Evolutionary conservation across 495 filamentous ascomycete species (phyloP).

Genomic region (Emericellopsis terricola): DNA sequence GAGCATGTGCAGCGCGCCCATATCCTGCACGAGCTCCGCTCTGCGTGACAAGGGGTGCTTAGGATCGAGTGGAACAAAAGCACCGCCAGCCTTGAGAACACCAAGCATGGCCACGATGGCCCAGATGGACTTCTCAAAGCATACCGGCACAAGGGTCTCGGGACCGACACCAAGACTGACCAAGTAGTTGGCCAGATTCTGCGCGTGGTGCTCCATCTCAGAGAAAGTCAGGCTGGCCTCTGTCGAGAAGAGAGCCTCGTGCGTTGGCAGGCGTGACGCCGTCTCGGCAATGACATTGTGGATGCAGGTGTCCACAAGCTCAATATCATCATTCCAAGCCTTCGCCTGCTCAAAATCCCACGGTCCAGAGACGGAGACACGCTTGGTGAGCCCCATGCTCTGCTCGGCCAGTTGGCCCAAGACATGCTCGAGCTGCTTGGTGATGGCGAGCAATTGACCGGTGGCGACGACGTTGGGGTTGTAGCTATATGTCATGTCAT

Average conservation of each 20-base stretch:
- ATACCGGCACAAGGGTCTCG: conserved; percentile 19
- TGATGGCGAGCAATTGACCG: conserved; percentile 5
- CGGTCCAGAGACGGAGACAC: neutral
- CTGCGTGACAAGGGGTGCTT: conserved; percentile 3
- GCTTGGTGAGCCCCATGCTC: neutral
- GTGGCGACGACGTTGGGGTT: conserved; percentile 5
- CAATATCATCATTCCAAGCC: neutral
- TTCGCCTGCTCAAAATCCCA: neutral
- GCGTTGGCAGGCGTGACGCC: neutral
- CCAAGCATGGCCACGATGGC: conserved; percentile 28
- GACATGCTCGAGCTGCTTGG: conserved; percentile 6
- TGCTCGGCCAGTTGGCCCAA: conserved; percentile 1
- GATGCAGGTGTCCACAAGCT: neutral
- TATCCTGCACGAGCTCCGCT: neutral
- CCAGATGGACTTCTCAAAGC: conserved; percentile 23
- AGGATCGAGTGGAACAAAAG: conserved; percentile 2
- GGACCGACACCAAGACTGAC: conserved; percentile 9
- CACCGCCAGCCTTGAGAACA: conserved; percentile 14
- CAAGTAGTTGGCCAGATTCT: too few species aligned
- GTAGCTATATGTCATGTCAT: conserved; percentile 4
- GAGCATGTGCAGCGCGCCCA: neutral
- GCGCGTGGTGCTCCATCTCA: neutral
- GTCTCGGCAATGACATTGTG: neutral
- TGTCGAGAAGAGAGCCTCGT: neutral
- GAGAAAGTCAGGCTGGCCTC: neutral